Conservation (phyloP, 805 yeast genomes). For the Saturnispora zaruensis region DNA sequence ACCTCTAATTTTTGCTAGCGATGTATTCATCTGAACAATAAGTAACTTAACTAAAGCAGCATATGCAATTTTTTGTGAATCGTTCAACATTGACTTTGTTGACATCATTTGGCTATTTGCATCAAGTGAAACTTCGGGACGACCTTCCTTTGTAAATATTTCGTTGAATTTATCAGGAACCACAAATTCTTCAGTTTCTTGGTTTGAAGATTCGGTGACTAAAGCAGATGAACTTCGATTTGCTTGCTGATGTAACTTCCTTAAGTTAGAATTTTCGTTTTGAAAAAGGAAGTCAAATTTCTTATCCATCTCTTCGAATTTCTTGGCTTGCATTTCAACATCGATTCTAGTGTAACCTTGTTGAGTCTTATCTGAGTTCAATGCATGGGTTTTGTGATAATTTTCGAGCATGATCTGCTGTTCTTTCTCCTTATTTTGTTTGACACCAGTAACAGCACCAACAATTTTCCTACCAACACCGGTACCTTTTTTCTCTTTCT, state of each 20-base stretch:
- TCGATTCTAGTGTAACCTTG: constrained; percentile 85
- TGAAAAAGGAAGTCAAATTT: constrained; percentile 46
- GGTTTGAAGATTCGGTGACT: not conserved
- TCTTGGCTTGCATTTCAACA: constrained; percentile 76
- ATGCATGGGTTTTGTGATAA: constrained; percentile 17
- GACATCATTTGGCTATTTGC: constrained; percentile 64
- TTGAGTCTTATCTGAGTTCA: constrained; percentile 40
- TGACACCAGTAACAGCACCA: constrained; percentile 8
- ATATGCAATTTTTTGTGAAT: constrained; percentile 83
- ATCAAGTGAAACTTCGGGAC: constrained; percentile 30
- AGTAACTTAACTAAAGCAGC: constrained; percentile 75
- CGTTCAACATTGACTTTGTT: constrained; percentile 73
- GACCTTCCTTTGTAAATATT: constrained; percentile 16
- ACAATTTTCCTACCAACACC: constrained; percentile 10
- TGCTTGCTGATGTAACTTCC: constrained; percentile 21
- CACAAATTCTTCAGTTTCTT: constrained; percentile 13
- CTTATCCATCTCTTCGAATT: constrained; percentile 44
- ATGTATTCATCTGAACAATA: constrained; percentile 72
- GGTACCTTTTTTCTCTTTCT: constrained; percentile 10
- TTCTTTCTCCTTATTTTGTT: constrained; percentile 9
- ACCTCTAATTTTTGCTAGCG: constrained; percentile 53
- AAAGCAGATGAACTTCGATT: constrained; percentile 7
- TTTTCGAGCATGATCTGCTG: constrained; percentile 9
- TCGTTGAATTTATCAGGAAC: constrained; percentile 22
- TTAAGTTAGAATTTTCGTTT: constrained; percentile 26